phyloP scores from a whole-genome alignment of 169 alveolate genomes.

The Plasmodium blacklocki region DNA sequence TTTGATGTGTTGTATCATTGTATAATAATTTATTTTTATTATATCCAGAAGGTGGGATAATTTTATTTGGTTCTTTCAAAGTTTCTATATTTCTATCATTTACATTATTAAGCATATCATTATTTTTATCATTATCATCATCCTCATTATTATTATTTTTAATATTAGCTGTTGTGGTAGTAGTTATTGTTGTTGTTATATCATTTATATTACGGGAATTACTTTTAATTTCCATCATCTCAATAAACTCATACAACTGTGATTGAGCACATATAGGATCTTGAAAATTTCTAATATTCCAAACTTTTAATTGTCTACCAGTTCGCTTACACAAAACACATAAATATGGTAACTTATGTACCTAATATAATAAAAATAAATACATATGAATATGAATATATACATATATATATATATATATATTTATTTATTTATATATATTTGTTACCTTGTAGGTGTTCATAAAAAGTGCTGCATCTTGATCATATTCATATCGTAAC shows the following conservation, averaged over 20 bases:
- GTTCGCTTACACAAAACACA: constrained; percentile 65
- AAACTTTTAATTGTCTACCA: constrained; percentile 65
- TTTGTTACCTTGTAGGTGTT: constrained; percentile 46
- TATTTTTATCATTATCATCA: background rate
- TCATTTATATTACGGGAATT: background rate
- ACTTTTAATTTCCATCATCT: constrained; percentile 24
- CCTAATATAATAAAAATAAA: background rate
- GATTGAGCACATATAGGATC: constrained; percentile 76
- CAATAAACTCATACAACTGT: constrained; percentile 62
- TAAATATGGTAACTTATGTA: constrained; percentile 44
- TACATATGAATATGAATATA: background rate
- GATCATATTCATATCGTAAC: constrained; percentile 52
- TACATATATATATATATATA: background rate
- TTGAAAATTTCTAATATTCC: constrained; percentile 66
- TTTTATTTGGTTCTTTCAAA: no score
- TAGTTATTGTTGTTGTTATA: background rate
- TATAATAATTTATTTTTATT: background rate
- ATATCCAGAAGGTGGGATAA: no score
- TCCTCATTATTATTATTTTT: background rate
- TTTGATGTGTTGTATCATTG: background rate
- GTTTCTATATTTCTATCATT: background rate
- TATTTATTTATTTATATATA: background rate
- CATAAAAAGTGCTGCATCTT: constrained; percentile 49
- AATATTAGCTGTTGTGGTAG: no score
- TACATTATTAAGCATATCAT: background rate